These are phyloP conservation scores for Gracilaria gracilis DNA, from an alignment of 23 red algal genomes.

Conservation along the genomic window DNA sequence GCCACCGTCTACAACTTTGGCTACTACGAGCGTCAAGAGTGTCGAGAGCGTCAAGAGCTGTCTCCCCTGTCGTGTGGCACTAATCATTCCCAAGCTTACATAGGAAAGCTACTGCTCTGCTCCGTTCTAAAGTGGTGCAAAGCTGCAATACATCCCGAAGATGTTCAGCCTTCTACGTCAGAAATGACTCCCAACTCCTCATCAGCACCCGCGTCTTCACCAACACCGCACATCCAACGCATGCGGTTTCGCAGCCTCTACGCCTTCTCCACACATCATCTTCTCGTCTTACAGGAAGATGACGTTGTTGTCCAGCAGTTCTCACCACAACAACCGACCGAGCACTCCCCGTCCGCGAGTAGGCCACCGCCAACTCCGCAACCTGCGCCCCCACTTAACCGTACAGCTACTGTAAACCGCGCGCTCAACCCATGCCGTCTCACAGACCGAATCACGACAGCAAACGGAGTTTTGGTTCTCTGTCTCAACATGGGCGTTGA, in stretches of 20 bases:
- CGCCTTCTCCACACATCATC: conserved; percentile 1
- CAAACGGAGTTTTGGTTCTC: conserved; percentile 81
- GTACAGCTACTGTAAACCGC: not conserved
- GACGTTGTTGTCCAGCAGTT: not conserved
- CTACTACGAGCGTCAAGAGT: too few species aligned
- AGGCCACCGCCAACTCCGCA: not conserved
- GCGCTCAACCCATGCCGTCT: conserved; percentile 80
- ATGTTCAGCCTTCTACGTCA: not conserved
- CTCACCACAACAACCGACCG: not conserved
- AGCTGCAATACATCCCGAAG: not conserved
- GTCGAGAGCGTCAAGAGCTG: not conserved
- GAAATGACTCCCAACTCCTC: not conserved
- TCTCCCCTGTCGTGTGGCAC: not conserved
- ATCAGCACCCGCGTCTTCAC: not conserved
- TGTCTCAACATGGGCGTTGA: conserved; percentile 99
- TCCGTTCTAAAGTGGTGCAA: not conserved
- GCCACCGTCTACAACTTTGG: too few species aligned
- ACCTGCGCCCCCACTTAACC: not conserved
- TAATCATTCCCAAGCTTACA: not conserved
- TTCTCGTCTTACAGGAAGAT: conserved; percentile 38
- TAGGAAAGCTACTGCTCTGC: not conserved
- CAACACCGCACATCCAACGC: not conserved
- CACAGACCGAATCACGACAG: conserved; percentile 87
- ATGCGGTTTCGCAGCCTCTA: not conserved
- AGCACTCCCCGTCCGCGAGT: not conserved